Conservation (phyloP, 2,329 filamentous ascomycete species). For the Rhynchosporium agropyri region DNA sequence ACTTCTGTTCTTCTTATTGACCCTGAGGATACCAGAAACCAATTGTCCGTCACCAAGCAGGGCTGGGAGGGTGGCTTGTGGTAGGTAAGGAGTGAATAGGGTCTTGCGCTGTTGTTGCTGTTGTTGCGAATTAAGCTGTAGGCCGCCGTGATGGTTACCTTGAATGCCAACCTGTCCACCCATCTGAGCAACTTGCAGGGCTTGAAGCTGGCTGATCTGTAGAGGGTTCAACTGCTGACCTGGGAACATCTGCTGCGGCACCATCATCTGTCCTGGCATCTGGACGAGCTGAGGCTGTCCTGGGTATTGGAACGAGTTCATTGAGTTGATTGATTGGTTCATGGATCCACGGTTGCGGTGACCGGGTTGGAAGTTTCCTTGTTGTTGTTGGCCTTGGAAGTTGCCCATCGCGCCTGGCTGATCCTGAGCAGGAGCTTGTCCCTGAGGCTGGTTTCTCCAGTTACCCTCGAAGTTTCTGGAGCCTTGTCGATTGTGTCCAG, state of each 20-base stretch:
- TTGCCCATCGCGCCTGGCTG: constrained; percentile 61
- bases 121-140: constrained; percentile 67
- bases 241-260: constrained; percentile 81
- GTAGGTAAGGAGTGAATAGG: constrained; percentile 95
- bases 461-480: constrained; percentile 98
- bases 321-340: constrained; percentile 79
- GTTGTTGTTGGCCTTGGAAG: constrained; percentile 63
- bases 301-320: constrained; percentile 88
- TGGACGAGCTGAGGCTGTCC: constrained; percentile 86
- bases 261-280: constrained; percentile 79
- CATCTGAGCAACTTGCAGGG: constrained; percentile 86
- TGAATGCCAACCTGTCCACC: constrained; percentile 71
- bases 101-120: constrained; percentile 95
- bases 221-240: constrained; percentile 86
- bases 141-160: constrained; percentile 69
- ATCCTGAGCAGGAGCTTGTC: constrained; percentile 50
- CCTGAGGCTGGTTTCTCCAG: constrained; percentile 81
- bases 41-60: constrained; percentile 90
- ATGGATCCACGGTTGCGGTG: constrained; percentile 86
- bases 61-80: constrained; percentile 89
- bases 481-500: constrained; percentile 75
- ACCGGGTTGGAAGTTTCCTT: constrained; percentile 83
- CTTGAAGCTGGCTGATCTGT: constrained; percentile 87
- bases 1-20: constrained; percentile 99
- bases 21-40: constrained; percentile 92